Conservation (phyloP, 805 yeast species). For the Saturnispora diversa region DNA sequence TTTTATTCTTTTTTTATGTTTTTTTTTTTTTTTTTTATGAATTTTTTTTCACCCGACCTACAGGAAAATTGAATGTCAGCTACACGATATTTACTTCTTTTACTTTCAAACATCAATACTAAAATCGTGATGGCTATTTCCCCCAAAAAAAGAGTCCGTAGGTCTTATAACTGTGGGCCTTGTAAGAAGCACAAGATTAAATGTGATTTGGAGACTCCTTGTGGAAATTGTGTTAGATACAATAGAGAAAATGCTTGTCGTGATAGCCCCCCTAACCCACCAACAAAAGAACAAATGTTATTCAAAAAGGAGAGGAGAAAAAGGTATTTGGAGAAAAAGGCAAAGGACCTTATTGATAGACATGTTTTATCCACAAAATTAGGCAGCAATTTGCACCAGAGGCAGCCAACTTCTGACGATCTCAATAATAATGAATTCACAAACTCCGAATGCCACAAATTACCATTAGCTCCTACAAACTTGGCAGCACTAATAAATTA, state of each 20-base stretch:
- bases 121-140: background rate
- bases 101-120: conserved; percentile 1
- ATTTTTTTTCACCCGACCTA: background rate
- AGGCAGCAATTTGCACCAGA: too few relatives aligned
- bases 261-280: conserved; percentile 19
- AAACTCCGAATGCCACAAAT: too few relatives aligned
- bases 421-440: too few relatives aligned
- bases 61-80: too few relatives aligned
- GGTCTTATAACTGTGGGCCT: conserved; percentile 51
- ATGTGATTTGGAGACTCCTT: conserved; percentile 43
- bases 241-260: conserved; percentile 14
- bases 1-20: too few relatives aligned
- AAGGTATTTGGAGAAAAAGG: conserved; percentile 13
- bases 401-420: too few relatives aligned
- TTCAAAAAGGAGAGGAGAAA: conserved; percentile 15
- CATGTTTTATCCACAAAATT: too few relatives aligned
- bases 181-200: conserved; percentile 46
- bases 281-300: conserved; percentile 17
- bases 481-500: too few relatives aligned
- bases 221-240: conserved; percentile 34
- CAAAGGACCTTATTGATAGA: conserved; percentile 3
- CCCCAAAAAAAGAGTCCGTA: conserved; percentile 32
- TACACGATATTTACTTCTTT: background rate
- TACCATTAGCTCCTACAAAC: too few relatives aligned
- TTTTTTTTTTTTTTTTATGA: background rate